Evolutionary conservation across 129 eudicot genomes (phyloP).

Genomic region (Rutidosis leptorrhynchoides): DNA sequence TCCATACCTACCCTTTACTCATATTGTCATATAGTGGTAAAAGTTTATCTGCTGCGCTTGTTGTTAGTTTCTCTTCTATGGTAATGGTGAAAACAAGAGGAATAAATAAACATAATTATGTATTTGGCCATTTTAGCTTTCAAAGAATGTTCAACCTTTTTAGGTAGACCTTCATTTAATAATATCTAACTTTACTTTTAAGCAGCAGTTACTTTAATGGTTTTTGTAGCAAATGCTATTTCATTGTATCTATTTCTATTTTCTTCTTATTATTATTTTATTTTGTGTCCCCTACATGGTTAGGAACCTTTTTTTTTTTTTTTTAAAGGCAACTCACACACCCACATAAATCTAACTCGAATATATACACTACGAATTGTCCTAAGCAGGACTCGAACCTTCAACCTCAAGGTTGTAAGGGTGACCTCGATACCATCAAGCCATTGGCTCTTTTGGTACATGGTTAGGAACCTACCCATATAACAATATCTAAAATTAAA

Average conservation of each 20-base stretch:
- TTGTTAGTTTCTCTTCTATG: not conserved
- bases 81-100: not conserved
- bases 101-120: conserved; percentile 1
- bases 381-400: too few relatives aligned
- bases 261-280: conserved; percentile 15
- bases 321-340: too few relatives aligned
- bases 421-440: too few relatives aligned
- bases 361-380: too few relatives aligned
- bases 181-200: conserved; percentile 14
- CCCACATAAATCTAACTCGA: too few relatives aligned
- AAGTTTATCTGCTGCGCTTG: not conserved
- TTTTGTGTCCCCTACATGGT: not conserved
- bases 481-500: not conserved
- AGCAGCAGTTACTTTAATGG: conserved; percentile 4
- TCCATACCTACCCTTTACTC: not conserved
- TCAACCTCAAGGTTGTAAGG: too few relatives aligned
- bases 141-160: conserved; percentile 20
- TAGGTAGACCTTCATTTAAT: not conserved
- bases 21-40: not conserved
- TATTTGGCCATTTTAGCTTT: conserved; percentile 2
- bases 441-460: too few relatives aligned
- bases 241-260: not conserved
- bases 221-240: conserved; percentile 16
- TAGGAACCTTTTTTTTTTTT: too few relatives aligned
- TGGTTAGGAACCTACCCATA: conserved; percentile 12